Conservation (phyloP, 495 filamentous ascomycete species). For the Neurospora sp. region DNA sequence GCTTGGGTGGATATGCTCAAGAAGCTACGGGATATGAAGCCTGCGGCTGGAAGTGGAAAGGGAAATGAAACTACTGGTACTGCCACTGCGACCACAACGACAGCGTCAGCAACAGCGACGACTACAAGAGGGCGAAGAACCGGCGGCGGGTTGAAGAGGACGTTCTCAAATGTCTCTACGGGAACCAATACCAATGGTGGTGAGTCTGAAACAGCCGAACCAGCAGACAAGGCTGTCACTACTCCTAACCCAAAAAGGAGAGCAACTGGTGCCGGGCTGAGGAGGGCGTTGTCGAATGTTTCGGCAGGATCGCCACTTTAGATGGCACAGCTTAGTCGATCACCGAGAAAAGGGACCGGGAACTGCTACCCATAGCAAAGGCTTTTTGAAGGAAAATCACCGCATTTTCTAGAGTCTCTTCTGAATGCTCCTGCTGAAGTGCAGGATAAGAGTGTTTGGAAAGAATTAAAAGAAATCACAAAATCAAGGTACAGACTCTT, state of each 20-base stretch:
- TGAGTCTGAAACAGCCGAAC: neutral
- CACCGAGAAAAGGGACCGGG: neutral
- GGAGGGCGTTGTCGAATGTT: neutral
- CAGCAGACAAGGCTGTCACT: neutral
- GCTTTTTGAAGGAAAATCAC: neutral
- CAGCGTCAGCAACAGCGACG: neutral
- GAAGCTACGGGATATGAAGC: neutral
- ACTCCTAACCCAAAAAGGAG: neutral
- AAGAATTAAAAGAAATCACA: neutral
- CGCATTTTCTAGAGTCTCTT: neutral
- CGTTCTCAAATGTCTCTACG: neutral
- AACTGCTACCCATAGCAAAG: neutral
- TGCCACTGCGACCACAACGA: neutral
- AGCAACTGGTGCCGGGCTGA: neutral
- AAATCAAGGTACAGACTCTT: neutral
- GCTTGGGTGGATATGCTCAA: slow-evolving; percentile 15
- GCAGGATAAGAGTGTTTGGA: neutral
- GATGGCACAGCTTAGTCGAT: neutral
- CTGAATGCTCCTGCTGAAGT: neutral
- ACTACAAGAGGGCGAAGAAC: neutral
- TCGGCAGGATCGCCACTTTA: neutral
- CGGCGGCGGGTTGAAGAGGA: neutral
- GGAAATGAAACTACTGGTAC: neutral
- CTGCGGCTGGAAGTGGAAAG: neutral
- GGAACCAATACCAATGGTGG: neutral